Conservation (phyloP, 1,284 basidiomycete species). For the Agaricales sp. region DNA sequence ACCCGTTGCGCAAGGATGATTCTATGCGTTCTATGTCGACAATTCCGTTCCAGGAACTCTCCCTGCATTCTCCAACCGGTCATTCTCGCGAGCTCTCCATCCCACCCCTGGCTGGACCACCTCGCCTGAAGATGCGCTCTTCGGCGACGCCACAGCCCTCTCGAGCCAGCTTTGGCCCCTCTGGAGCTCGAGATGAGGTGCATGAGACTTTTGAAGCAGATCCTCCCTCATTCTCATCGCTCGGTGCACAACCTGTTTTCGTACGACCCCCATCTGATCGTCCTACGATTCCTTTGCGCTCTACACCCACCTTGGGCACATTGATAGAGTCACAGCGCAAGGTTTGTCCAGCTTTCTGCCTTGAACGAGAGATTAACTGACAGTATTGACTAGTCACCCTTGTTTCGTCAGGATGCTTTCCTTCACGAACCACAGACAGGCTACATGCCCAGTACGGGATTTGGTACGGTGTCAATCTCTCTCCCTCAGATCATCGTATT, state of each 20-base stretch:
- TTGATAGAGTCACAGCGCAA: slow-evolving; percentile 45
- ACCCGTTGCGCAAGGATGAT: slow-evolving; percentile 29
- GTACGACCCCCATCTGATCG: slow-evolving; percentile 45
- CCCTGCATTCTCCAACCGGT: slow-evolving; percentile 24
- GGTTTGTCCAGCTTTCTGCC: slow-evolving; percentile 25
- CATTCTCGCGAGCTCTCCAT: slow-evolving; percentile 22
- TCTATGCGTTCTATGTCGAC: slow-evolving; percentile 19
- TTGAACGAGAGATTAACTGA: slow-evolving; percentile 18
- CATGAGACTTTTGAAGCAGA: slow-evolving; percentile 45
- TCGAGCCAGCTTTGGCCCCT: slow-evolving; percentile 17
- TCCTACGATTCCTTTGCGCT: slow-evolving; percentile 19
- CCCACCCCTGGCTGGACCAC: slow-evolving; percentile 29
- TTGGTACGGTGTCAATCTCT: slow-evolving; percentile 21
- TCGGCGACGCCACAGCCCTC: slow-evolving; percentile 59
- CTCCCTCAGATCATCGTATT: slow-evolving; percentile 6
- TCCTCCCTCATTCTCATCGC: slow-evolving; percentile 51
- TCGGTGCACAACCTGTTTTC: slow-evolving; percentile 56
- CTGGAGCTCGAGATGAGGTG: not conserved
- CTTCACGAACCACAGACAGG: slow-evolving; percentile 19
- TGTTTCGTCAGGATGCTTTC: slow-evolving; percentile 33
- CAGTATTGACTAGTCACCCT: slow-evolving; percentile 30
- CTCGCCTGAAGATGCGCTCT: slow-evolving; percentile 50
- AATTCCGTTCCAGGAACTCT: slow-evolving; percentile 7
- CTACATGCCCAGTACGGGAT: not conserved
- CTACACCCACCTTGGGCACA: slow-evolving; percentile 46